Evolutionary conservation across 208 protist genomes (phyloP).

Genomic region (Crithidia sp.): DNA sequence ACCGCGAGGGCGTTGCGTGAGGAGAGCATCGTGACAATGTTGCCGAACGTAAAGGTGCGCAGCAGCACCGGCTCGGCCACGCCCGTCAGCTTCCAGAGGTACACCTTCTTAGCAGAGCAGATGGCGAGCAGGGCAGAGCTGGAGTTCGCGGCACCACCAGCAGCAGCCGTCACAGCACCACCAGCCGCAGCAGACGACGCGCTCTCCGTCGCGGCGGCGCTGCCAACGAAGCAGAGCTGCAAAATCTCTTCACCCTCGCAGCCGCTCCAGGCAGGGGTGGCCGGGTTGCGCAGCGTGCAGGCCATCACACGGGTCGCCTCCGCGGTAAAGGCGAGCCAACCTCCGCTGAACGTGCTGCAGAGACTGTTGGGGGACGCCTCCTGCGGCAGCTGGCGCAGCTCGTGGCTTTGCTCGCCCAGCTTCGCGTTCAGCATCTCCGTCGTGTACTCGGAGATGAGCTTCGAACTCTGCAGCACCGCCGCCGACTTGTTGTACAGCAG

Average conservation of each 20-base stretch:
- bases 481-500: slow-evolving; percentile 77
- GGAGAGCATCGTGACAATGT: slow-evolving; percentile 64
- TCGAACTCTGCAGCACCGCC: slow-evolving; percentile 74
- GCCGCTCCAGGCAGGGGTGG: slow-evolving; percentile 76
- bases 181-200: background rate
- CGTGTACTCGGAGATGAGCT: slow-evolving; percentile 65
- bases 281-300: slow-evolving; percentile 83
- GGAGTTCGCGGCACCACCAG: slow-evolving; percentile 22
- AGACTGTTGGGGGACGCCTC: slow-evolving; percentile 43
- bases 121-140: slow-evolving; percentile 59
- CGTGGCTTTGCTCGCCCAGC: slow-evolving; percentile 50
- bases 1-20: slow-evolving; percentile 72
- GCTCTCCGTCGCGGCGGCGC: slow-evolving; percentile 9
- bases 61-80: slow-evolving; percentile 71
- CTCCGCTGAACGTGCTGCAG: slow-evolving; percentile 64
- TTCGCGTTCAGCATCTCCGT: slow-evolving; percentile 51
- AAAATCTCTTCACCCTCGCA: slow-evolving; percentile 61
- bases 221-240: slow-evolving; percentile 69
- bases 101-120: slow-evolving; percentile 45
- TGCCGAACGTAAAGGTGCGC: slow-evolving; percentile 62
- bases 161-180: background rate
- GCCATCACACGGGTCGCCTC: slow-evolving; percentile 67
- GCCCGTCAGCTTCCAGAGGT: slow-evolving; percentile 75
- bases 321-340: slow-evolving; percentile 89
- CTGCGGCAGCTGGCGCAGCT: slow-evolving; percentile 54